Evolutionary conservation across 169 alveolate species (phyloP).

Genomic region (Cryptosporidium muris): DNA sequence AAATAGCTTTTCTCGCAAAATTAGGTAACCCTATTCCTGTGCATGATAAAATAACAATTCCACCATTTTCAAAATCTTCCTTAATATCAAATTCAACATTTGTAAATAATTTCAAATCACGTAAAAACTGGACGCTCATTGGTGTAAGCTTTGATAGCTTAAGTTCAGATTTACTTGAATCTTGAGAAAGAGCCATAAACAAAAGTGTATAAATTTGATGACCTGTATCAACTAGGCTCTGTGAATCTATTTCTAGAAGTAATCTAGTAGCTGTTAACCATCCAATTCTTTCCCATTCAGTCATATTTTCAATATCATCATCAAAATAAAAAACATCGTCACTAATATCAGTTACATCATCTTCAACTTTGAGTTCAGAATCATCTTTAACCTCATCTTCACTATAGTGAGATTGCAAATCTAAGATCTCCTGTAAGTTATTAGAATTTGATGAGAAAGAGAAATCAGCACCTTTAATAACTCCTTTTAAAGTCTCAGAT

Average conservation of each 20-base stretch:
- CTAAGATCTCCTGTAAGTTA: constrained; percentile 18
- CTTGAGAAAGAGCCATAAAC: constrained; percentile 77
- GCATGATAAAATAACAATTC: constrained; percentile 30
- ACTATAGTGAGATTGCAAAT: not conserved
- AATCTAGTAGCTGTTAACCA: constrained; percentile 72
- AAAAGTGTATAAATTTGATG: constrained; percentile 74
- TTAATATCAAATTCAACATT: constrained; percentile 72
- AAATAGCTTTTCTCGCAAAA: constrained; percentile 44
- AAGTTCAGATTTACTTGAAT: constrained; percentile 71
- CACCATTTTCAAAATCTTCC: constrained; percentile 42
- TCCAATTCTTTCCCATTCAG: constrained; percentile 72
- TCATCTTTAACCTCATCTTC: not conserved
- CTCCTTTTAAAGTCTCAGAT: constrained; percentile 84
- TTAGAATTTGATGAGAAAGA: constrained; percentile 9
- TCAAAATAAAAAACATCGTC: constrained; percentile 1
- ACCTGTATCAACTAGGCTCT: constrained; percentile 74
- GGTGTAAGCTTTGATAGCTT: constrained; percentile 74
- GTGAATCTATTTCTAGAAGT: constrained; percentile 71
- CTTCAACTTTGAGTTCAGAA: constrained; percentile 14
- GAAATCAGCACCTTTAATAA: constrained; percentile 66
- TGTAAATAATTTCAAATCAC: constrained; percentile 72
- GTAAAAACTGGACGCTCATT: constrained; percentile 71
- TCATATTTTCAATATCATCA: not conserved
- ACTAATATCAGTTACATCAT: not conserved
- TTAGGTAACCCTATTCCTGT: constrained; percentile 59